Conservation (phyloP, 495 filamentous ascomycete species). For the Amphirosellinia nigrospora region DNA sequence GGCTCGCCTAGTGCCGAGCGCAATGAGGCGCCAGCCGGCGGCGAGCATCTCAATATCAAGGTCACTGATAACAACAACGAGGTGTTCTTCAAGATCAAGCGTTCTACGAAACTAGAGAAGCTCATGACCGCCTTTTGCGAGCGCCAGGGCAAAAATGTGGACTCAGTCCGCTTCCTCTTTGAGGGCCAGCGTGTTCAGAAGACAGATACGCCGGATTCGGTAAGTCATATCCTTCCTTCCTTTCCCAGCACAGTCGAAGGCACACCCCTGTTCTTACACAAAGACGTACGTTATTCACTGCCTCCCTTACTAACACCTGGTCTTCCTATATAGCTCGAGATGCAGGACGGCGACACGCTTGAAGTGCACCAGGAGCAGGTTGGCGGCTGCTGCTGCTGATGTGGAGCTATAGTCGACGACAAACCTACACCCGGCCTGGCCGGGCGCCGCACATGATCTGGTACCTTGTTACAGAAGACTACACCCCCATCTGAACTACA, state of each 20-base stretch:
- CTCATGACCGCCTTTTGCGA: slow-evolving; percentile 99
- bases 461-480: background rate
- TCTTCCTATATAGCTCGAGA: slow-evolving; percentile 73
- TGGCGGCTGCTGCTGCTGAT: slow-evolving; percentile 65
- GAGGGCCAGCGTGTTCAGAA: slow-evolving; percentile 90
- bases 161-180: slow-evolving; percentile 93
- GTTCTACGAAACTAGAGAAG: slow-evolving; percentile 93
- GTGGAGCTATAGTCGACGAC: background rate
- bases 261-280: background rate
- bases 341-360: slow-evolving; percentile 94
- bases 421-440: background rate
- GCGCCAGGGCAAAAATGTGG: slow-evolving; percentile 83
- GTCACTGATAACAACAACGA: slow-evolving; percentile 99
- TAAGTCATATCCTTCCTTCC: slow-evolving; percentile 55
- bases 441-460: background rate
- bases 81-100: slow-evolving; percentile 99
- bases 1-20: slow-evolving; percentile 64
- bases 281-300: background rate
- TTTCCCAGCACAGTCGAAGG: background rate
- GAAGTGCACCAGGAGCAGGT: slow-evolving; percentile 99
- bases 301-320: background rate
- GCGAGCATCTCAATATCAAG: slow-evolving; percentile 98
- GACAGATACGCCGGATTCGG: slow-evolving; percentile 87
- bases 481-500: background rate
- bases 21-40: slow-evolving; percentile 43